These are phyloP conservation scores for Annulohypoxylon stygium DNA, from an alignment of 495 filamentous ascomycete genomes.

Conservation along the genomic window DNA sequence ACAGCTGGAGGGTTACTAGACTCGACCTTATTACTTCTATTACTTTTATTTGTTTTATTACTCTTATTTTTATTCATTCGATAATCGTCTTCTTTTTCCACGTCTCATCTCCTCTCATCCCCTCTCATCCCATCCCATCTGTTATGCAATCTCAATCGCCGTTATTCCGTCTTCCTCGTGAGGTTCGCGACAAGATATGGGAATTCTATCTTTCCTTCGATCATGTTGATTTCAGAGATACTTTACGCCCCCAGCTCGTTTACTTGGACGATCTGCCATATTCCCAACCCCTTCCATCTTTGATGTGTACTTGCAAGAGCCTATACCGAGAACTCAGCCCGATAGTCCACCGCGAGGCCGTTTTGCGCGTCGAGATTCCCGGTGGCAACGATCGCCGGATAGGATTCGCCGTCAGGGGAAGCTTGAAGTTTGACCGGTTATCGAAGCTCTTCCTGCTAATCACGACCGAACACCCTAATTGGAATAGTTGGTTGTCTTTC, in stretches of 20 bases:
- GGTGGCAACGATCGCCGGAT: slow-evolving; percentile 38
- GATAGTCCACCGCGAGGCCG: slow-evolving; percentile 40
- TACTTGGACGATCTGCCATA: slow-evolving; percentile 38
- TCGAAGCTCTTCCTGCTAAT: slow-evolving; percentile 44
- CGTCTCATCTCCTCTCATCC: background rate
- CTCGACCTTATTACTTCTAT: no score
- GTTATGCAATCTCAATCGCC: slow-evolving; percentile 38
- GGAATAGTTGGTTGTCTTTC: slow-evolving; percentile 50
- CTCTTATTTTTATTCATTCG: no score
- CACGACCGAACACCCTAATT: slow-evolving; percentile 46
- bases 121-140: background rate
- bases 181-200: slow-evolving; percentile 51
- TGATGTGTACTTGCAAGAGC: slow-evolving; percentile 46
- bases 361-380: slow-evolving; percentile 36
- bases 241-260: slow-evolving; percentile 41
- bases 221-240: slow-evolving; percentile 44
- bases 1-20: no score
- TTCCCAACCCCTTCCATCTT: slow-evolving; percentile 35
- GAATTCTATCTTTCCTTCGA: slow-evolving; percentile 45
- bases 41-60: no score
- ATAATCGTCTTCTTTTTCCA: no score
- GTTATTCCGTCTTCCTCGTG: slow-evolving; percentile 45
- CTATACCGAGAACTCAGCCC: slow-evolving; percentile 40
- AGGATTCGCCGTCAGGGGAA: slow-evolving; percentile 44
- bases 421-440: slow-evolving; percentile 44